Percentiles rank a stretch among this genome's conserved stretches.
Evolutionary conservation across 768 basidiomycete species (phyloP).

Genomic region (Dioszegia aurantiaca): DNA sequence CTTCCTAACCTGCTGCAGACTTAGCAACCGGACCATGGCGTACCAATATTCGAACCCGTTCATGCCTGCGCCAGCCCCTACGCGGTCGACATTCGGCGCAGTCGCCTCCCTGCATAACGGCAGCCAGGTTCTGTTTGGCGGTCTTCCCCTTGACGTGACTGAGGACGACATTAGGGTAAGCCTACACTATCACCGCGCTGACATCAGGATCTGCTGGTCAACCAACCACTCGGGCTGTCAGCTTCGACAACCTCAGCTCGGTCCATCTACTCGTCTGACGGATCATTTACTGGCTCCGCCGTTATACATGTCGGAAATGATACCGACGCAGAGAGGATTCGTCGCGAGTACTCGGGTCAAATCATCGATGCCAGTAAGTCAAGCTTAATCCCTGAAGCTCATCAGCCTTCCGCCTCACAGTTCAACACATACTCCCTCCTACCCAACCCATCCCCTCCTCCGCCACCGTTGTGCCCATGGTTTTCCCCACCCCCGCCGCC

Average conservation of each 20-base stretch:
- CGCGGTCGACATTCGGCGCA: conserved; percentile 15
- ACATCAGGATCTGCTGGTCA: conserved; percentile 28
- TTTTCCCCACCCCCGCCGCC: conserved; percentile 3
- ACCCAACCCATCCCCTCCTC: conserved; percentile 26
- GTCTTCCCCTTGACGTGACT: conserved; percentile 31
- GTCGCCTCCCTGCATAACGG: neutral
- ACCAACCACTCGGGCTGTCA: conserved; percentile 22
- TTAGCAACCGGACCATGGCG: neutral
- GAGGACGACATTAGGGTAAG: conserved; percentile 34
- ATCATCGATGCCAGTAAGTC: conserved; percentile 38
- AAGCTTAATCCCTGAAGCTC: conserved; percentile 8
- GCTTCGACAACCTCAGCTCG: conserved; percentile 25
- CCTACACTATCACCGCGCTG: neutral
- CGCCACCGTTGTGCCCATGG: conserved; percentile 13
- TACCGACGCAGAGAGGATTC: conserved; percentile 31
- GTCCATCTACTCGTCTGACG: conserved; percentile 19
- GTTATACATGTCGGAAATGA: conserved; percentile 28
- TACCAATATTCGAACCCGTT: conserved; percentile 11
- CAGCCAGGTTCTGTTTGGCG: conserved; percentile 33
- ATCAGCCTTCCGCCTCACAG: conserved; percentile 29
- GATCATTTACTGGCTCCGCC: conserved; percentile 28
- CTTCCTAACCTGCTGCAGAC: neutral
- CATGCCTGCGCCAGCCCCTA: neutral
- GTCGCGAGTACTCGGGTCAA: conserved; percentile 31
- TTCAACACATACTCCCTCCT: conserved; percentile 34